These are phyloP conservation scores for Hirsutella thompsonii DNA, from an alignment of 2,329 filamentous ascomycete species.

Conservation along the genomic window DNA sequence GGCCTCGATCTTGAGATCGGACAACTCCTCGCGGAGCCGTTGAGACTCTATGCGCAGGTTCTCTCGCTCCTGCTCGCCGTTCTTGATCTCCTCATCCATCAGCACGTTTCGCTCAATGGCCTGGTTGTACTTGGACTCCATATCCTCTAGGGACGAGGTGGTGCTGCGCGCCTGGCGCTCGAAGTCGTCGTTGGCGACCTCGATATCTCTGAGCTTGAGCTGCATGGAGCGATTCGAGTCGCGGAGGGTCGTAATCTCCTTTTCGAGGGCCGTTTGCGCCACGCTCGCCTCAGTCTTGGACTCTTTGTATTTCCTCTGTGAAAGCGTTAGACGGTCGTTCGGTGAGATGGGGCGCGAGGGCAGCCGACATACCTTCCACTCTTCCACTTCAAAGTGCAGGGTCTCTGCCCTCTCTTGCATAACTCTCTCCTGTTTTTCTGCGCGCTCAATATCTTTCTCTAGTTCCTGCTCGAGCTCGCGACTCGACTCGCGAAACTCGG, in stretches of 20 bases:
- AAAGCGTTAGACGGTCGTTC: constrained; percentile 4
- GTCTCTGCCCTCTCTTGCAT: constrained; percentile 79
- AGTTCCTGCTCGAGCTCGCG: constrained; percentile 88
- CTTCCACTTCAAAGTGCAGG: constrained; percentile 79
- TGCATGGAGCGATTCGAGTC: constrained; percentile 73
- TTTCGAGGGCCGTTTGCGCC: constrained; percentile 78
- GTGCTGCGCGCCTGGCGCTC: constrained; percentile 94
- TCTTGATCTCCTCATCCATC: constrained; percentile 88
- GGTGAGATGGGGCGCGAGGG: neutral
- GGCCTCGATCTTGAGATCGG: constrained; percentile 86
- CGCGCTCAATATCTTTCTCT: constrained; percentile 90
- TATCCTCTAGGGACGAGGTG: constrained; percentile 86
- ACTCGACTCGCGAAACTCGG: constrained; percentile 88
- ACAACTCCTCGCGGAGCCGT: constrained; percentile 77
- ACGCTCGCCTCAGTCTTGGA: constrained; percentile 77
- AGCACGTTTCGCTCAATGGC: constrained; percentile 85
- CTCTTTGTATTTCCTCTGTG: constrained; percentile 90
- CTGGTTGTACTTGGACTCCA: constrained; percentile 94
- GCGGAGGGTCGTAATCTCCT: constrained; percentile 86
- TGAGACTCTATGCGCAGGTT: constrained; percentile 80
- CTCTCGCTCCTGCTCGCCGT: constrained; percentile 86
- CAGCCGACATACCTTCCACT: constrained; percentile 72
- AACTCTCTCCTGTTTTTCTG: constrained; percentile 81
- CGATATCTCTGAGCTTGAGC: constrained; percentile 79
- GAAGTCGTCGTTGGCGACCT: constrained; percentile 97